A percentile compares a stretch with the other conserved stretches of the same genome.
Evolutionary conservation across 2,329 filamentous ascomycete species (phyloP).

Genomic region (Epichloe festucae): DNA sequence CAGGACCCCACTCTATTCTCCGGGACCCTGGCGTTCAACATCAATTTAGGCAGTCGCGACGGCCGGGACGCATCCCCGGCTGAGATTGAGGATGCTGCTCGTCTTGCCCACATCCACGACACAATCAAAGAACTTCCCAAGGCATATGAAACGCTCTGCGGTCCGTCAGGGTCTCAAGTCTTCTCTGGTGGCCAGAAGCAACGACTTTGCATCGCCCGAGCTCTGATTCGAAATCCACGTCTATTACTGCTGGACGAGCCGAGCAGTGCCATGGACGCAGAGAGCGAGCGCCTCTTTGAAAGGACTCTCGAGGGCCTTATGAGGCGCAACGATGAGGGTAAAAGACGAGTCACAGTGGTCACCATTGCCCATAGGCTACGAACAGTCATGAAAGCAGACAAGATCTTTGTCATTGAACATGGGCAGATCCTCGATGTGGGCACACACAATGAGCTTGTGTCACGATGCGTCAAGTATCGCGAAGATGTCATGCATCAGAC

Average conservation of each 20-base stretch:
- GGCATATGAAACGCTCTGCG: constrained; percentile 42
- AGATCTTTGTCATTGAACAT: constrained; percentile 29
- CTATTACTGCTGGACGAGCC: constrained; percentile 40
- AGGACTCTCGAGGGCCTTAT: constrained; percentile 35
- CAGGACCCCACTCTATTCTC: constrained; percentile 38
- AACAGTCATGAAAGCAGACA: constrained; percentile 29
- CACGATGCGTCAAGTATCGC: constrained; percentile 1
- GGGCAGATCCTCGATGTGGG: constrained; percentile 23
- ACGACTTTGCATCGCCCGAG: constrained; percentile 55
- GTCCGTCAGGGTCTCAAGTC: constrained; percentile 51
- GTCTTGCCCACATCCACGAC: constrained; percentile 51
- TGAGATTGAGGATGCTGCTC: constrained; percentile 49
- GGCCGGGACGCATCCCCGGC: constrained; percentile 35
- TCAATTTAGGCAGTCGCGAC: constrained; percentile 34
- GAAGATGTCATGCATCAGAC: no score
- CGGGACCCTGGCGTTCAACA: constrained; percentile 35
- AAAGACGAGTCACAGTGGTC: constrained; percentile 27
- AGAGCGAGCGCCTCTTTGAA: constrained; percentile 35
- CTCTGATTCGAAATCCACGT: constrained; percentile 48
- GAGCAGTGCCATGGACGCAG: constrained; percentile 50
- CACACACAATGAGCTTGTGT: not conserved
- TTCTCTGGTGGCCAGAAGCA: constrained; percentile 57
- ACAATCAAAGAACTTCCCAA: constrained; percentile 40
- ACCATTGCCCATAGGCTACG: constrained; percentile 32
- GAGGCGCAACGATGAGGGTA: constrained; percentile 14